Percentiles rank a stretch among this genome's conserved stretches.
Evolutionary conservation across 768 basidiomycete genomes (phyloP).

Genomic region (Agaricus blazei): DNA sequence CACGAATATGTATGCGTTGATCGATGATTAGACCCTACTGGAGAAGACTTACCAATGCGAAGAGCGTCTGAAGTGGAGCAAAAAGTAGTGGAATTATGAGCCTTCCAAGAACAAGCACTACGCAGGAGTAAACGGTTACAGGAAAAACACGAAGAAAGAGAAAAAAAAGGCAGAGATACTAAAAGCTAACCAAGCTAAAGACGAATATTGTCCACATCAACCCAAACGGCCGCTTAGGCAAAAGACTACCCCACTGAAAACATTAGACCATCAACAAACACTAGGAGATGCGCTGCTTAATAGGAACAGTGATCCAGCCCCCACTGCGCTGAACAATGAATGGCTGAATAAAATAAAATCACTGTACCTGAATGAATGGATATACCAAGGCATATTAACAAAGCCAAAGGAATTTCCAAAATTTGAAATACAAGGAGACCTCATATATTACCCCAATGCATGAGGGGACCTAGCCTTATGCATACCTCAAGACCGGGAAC

Average conservation of each 20-base stretch:
- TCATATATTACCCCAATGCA: conserved; percentile 6
- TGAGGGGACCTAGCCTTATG: conserved; percentile 13
- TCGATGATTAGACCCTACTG: conserved; percentile 13
- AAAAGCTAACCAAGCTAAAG: too few species aligned
- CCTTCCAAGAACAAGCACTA: not conserved
- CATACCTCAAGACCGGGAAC: conserved; percentile 13
- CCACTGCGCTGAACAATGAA: too few species aligned
- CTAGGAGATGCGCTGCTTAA: too few species aligned
- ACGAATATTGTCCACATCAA: too few species aligned
- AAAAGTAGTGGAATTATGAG: conserved; percentile 10
- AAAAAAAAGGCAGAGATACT: too few species aligned
- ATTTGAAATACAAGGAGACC: conserved; percentile 6
- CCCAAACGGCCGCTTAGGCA: too few species aligned
- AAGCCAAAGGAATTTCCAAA: not conserved
- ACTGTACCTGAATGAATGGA: too few species aligned
- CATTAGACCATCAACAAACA: too few species aligned
- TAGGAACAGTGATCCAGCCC: too few species aligned
- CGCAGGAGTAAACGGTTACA: conserved; percentile 7
- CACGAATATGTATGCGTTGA: conserved; percentile 19
- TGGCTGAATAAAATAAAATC: too few species aligned
- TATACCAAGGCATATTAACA: not conserved
- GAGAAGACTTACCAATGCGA: conserved; percentile 15
- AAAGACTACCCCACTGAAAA: too few species aligned
- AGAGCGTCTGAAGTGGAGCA: conserved; percentile 13
- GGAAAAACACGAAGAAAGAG: too few species aligned